phyloP scores from a whole-genome alignment of 1,139 yeast species.

The Pichia terricola region DNA sequence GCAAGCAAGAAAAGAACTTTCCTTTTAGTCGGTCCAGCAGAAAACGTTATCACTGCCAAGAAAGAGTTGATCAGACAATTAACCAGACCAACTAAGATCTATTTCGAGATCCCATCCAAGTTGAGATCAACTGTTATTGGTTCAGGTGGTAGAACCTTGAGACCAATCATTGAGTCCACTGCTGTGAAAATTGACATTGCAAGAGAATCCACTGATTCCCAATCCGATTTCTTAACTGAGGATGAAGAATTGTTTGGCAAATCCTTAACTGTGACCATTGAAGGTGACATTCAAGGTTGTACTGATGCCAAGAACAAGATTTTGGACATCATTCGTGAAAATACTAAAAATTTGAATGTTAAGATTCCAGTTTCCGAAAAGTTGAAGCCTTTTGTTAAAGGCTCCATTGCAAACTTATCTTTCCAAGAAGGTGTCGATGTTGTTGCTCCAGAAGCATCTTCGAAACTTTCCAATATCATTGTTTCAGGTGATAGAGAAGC shows the following conservation, averaged over 20 bases:
- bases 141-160: slow-evolving; percentile 73
- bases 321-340: slow-evolving; percentile 63
- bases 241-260: slow-evolving; percentile 47
- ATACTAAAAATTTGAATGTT: slow-evolving; percentile 49
- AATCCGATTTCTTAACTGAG: slow-evolving; percentile 18
- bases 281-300: slow-evolving; percentile 83
- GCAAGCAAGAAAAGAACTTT: slow-evolving; percentile 77
- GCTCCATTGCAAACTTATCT: slow-evolving; percentile 25
- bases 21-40: slow-evolving; percentile 69
- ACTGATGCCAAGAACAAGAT: slow-evolving; percentile 65
- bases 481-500: slow-evolving; percentile 59
- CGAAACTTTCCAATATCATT: slow-evolving; percentile 26
- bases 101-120: slow-evolving; percentile 65
- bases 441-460: slow-evolving; percentile 24
- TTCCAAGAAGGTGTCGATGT: slow-evolving; percentile 27
- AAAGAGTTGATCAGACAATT: slow-evolving; percentile 68
- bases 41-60: slow-evolving; percentile 61
- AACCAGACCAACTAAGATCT: slow-evolving; percentile 60
- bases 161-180: slow-evolving; percentile 64
- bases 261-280: slow-evolving; percentile 52
- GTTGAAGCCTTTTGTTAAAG: slow-evolving; percentile 45
- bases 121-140: slow-evolving; percentile 83
- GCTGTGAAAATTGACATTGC: slow-evolving; percentile 73
- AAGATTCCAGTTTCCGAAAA: slow-evolving; percentile 38
- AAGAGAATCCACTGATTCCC: slow-evolving; percentile 26